Base-by-base conservation (phyloP, 495 filamentous ascomycete genomes). In the Penicillium daleae region DNA sequence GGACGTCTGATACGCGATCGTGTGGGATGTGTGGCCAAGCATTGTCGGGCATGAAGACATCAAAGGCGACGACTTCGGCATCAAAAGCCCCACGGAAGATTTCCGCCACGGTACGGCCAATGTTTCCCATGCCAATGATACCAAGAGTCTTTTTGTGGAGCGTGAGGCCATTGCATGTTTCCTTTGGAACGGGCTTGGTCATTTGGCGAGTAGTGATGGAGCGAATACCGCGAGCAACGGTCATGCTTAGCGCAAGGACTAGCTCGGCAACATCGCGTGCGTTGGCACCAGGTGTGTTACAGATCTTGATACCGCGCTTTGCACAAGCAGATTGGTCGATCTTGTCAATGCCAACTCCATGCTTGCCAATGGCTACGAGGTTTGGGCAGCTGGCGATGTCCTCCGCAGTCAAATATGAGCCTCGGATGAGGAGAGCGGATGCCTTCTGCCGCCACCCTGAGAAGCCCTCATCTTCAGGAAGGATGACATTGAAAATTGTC, bases 271-370 rank as follows among this genome's bases (percentile, higher is more conserved):
- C 76, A 33, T 72, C 65, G 21, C 69, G 65, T 10, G 71, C 66
- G 53, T 78, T 78, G 7, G 81, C 81, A 17, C 76, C 79, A 15
- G 83, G 83, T 0, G 80, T 80, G 69, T 85, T 84, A 40, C 69
- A 71, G 7, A 87, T 78, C 3, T 69, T 70, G 56, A 87, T 77
- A 0, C 79, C 78, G 3, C 79, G 74, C 37, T 77, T 73, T 9
- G 65, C 59, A 64, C 80, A 83, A 1, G 84, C 83, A 0, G 67
- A 71, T 21, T 83, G 74, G 64, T 86, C 81, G 29, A 86, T 79
- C 21, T 72, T 69, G 66, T 87, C 83, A 22, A 79, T 79, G 7
- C 85, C 85, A 4, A 83, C 83, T 10, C 76, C 76, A 29, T 79
- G 76, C 66, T 79, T 79, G 26, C 71, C 71, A 50, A 79, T 74